Base-by-base conservation (phyloP, 2,329 filamentous ascomycete genomes). In the Epichloe sibirici region DNA sequence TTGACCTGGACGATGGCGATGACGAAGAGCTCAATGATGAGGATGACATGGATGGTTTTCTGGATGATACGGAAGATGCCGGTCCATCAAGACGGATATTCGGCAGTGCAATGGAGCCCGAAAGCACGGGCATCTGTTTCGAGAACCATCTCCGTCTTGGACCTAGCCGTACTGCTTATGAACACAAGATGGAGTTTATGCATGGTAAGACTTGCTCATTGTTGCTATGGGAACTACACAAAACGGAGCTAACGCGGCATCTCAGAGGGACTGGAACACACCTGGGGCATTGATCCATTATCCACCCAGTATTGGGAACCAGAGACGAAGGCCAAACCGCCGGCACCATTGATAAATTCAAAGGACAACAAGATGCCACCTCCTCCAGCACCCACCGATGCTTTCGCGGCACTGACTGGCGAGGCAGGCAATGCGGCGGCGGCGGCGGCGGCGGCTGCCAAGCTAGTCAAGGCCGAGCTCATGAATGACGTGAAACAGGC, bases 21-120 rank as follows among this genome's bases (percentile, higher is more conserved):
- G 79, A 78, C 71, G 90, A 77, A 73, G 90, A 78, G n/a, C 57
- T 74, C 0, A 85, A 86, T 53, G 85, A 86, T 52, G 85, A 82
- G n/a, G 86, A 88, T 15, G 90, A 94, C 55, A 86, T 95, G 83
- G 88, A 89, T 4, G 90, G 83, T 17, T 96, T 96, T 62, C 74
- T 96, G 2, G 90, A 95, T 59, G 88, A 94, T 60, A 88, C 88
- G 5, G 88, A 94, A 51, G 88, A 93, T 55, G 63, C 67, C 62
- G 78, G 71, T 55, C 70, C 68, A 64, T 73, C 69, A 57, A 74
- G 66, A 77, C 79, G 73, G 71, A 78, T 65, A 67, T 83, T 69
- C 78, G 61, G 79, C 73, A 81, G 83, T 34, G 82, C 88, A 57
- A 75, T 94, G 61, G 81, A 90, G 62, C 88, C 90, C 0, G 73